A percentile compares a stretch with the other conserved stretches of the same genome.
Conservation (phyloP, 202 grass and related monocot species). For the Elaeis oleifera region DNA sequence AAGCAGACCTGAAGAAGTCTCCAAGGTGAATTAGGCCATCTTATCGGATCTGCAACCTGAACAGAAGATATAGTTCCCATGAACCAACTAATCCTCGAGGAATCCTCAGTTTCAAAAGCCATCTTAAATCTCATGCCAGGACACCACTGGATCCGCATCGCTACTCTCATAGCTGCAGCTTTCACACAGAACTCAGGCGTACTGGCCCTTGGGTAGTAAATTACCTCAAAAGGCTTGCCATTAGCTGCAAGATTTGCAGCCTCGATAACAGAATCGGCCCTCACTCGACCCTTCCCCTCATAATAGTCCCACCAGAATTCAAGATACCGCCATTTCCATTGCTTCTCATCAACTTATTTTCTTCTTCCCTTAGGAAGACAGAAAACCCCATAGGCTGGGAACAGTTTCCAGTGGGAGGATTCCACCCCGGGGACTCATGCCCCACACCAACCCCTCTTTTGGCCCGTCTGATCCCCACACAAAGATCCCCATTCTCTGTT, state of each 20-base stretch:
- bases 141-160: conserved; percentile 64
- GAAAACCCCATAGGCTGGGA: conserved; percentile 1
- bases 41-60: conserved; percentile 43
- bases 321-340: conserved; percentile 13
- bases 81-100: conserved; percentile 93
- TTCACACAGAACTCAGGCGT: conserved; percentile 64
- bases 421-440: conserved; percentile 25
- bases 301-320: conserved; percentile 8
- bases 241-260: conserved; percentile 49
- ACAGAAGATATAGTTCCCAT: conserved; percentile 72
- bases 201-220: conserved; percentile 68
- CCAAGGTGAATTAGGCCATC: conserved; percentile 79
- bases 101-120: conserved; percentile 95
- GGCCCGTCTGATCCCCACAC: conserved; percentile 63
- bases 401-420: background rate
- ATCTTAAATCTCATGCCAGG: conserved; percentile 86
- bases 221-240: conserved; percentile 68
- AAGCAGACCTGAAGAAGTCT: conserved; percentile 62
- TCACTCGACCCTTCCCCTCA: conserved; percentile 41
- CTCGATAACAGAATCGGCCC: conserved; percentile 42
- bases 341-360: conserved; percentile 19
- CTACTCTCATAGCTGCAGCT: conserved; percentile 34
- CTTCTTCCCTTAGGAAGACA: conserved; percentile 11
- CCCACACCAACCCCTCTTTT: conserved; percentile 27
- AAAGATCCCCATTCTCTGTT: conserved; percentile 45